Percentiles rank a stretch among this genome's conserved stretches.
phyloP scores from a whole-genome alignment of 805 yeast genomes.

The Ogataea corticis region DNA sequence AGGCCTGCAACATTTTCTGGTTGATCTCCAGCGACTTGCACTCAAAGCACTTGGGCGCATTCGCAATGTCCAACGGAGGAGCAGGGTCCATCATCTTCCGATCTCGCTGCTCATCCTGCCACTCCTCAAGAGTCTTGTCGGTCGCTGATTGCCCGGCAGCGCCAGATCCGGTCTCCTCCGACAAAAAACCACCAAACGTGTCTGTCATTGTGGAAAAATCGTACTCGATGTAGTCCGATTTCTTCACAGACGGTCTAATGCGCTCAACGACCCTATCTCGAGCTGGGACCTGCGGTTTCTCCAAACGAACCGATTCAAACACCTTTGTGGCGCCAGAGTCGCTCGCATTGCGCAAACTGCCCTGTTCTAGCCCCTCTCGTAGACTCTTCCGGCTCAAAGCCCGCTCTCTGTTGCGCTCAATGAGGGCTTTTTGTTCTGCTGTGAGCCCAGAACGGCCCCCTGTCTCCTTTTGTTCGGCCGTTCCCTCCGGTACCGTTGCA shows the following conservation, averaged over 20 bases:
- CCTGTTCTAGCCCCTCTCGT: slow-evolving; percentile 11
- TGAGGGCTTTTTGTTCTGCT: slow-evolving; percentile 47
- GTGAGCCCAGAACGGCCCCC: slow-evolving; percentile 28
- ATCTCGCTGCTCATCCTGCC: slow-evolving; percentile 52
- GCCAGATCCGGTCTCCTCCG: slow-evolving; percentile 36
- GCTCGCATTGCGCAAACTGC: slow-evolving; percentile 26
- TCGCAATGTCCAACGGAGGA: slow-evolving; percentile 70
- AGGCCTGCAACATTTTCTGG: slow-evolving; percentile 65
- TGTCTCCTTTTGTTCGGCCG: too few relatives aligned
- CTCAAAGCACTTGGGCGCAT: slow-evolving; percentile 81
- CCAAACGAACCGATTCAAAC: not conserved
- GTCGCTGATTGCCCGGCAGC: slow-evolving; percentile 12
- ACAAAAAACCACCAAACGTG: slow-evolving; percentile 80
- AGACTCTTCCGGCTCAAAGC: slow-evolving; percentile 44
- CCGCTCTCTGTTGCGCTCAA: slow-evolving; percentile 53
- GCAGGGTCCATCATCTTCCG: slow-evolving; percentile 53
- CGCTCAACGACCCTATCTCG: slow-evolving; percentile 15
- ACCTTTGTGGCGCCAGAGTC: not conserved
- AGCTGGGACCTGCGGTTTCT: not conserved
- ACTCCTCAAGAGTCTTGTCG: slow-evolving; percentile 49
- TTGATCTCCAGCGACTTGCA: slow-evolving; percentile 84
- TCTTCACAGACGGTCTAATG: slow-evolving; percentile 50
- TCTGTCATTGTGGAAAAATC: slow-evolving; percentile 93
- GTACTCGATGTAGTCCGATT: slow-evolving; percentile 73
- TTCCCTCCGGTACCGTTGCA: too few relatives aligned